These are phyloP conservation scores for Gremmenia infestans DNA, from an alignment of 2,329 filamentous ascomycete genomes.

Conservation along the genomic window DNA sequence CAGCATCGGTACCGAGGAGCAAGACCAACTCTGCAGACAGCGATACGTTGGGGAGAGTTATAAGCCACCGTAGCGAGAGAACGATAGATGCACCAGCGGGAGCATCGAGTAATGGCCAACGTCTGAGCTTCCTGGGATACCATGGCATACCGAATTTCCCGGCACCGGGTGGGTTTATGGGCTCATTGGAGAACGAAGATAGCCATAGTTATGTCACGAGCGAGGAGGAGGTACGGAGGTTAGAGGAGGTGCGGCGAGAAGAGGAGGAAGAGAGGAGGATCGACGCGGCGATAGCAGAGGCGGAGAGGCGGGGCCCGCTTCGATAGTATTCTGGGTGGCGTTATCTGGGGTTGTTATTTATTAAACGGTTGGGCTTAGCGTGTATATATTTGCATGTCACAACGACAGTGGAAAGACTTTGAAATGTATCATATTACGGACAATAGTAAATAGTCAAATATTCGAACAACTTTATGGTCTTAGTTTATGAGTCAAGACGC, in stretches of 20 bases:
- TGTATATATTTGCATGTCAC: background rate
- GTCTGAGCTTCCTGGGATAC: conserved; percentile 16
- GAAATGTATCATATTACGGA: background rate
- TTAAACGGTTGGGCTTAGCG: background rate
- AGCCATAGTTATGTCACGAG: conserved; percentile 9
- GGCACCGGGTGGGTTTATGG: conserved; percentile 2
- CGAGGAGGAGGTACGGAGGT: conserved; percentile 21
- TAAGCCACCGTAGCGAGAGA: background rate
- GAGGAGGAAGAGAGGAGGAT: conserved; percentile 29
- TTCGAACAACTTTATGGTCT: background rate
- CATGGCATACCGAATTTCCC: conserved; percentile 17
- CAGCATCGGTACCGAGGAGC: conserved; percentile 13
- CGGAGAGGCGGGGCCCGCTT: conserved; percentile 9
- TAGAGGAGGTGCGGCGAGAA: conserved; percentile 3
- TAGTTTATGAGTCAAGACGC: background rate
- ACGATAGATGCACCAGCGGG: background rate
- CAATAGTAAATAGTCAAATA: background rate
- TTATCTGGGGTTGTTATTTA: background rate
- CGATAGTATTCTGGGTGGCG: background rate
- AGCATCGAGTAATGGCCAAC: background rate
- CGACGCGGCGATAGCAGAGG: conserved; percentile 28
- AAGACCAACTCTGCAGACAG: conserved; percentile 8
- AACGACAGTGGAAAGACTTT: background rate
- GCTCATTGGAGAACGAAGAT: conserved; percentile 2
- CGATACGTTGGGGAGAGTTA: background rate